A percentile compares a stretch with the other conserved stretches of the same genome.
Evolutionary conservation across 202 grass and related monocot species (phyloP).

Genomic region (Bolboschoenoplectus hybrid): DNA sequence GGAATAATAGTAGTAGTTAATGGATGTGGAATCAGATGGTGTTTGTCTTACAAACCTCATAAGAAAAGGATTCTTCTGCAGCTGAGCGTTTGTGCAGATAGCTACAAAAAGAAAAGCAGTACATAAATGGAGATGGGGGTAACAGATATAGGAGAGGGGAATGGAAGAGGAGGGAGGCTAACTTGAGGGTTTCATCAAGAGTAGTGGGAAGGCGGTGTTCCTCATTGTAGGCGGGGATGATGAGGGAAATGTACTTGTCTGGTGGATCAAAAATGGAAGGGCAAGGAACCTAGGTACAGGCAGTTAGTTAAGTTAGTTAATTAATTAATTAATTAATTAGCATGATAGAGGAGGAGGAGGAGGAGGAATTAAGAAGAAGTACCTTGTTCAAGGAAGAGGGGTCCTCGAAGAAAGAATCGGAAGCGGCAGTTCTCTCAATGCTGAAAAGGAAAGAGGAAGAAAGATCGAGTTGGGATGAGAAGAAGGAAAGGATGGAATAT

Average conservation of each 20-base stretch:
- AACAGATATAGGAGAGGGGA: not conserved
- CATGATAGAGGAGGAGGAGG: not conserved
- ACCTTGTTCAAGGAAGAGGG: constrained; percentile 93
- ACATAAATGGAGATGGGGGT: not conserved
- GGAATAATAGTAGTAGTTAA: too few relatives aligned
- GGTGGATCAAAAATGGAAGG: constrained; percentile 80
- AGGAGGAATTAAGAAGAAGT: not conserved
- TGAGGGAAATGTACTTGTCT: constrained; percentile 86
- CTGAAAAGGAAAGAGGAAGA: constrained; percentile 41
- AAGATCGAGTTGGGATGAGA: not conserved
- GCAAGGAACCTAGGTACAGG: constrained; percentile 60
- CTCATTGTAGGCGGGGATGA: constrained; percentile 89
- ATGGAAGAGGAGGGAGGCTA: constrained; percentile 25
- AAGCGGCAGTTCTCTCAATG: constrained; percentile 60
- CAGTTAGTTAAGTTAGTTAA: too few relatives aligned
- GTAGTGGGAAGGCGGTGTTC: constrained; percentile 72
- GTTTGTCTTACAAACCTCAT: constrained; percentile 61
- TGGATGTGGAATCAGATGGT: not conserved
- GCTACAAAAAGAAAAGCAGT: constrained; percentile 49
- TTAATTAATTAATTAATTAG: too few relatives aligned
- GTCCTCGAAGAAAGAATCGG: constrained; percentile 79
- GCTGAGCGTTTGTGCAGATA: constrained; percentile 73
- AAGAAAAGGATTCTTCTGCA: constrained; percentile 76
- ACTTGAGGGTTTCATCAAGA: constrained; percentile 77
- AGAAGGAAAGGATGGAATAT: too few relatives aligned